Evolutionary conservation across 257 asterid species (phyloP), one percentile per base, ranked within the genome.

Genomic region (Solanum raphanifolium): DNA sequence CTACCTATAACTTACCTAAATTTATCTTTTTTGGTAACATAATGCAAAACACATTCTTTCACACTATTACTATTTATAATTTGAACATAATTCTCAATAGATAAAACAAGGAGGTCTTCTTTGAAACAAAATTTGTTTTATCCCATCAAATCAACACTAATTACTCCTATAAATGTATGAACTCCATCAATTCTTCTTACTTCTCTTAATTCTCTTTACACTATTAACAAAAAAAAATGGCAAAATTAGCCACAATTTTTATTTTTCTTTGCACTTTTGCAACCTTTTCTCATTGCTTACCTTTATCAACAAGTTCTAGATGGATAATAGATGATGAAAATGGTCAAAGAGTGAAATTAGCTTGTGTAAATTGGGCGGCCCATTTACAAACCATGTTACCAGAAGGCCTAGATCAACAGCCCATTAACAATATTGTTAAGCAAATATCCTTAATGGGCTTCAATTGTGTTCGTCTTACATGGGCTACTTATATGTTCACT

Each of bases 381-480:
- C 98, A 94, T 85, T 86, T 92, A 23, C 91, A 92, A 88, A 92
- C 93, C 76, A 88, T 94, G 94, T 76, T 94, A 85, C 94, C 98
- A 1, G 98, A 95, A 69, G 96, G 98, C 68, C 91, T 95, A 2
- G 86, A 91, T 73, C 89, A 89, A 73, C 87, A 84, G 83, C 94
- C 94, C 2, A 36, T 92, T 13, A 29, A 16, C 41, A 69, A 91
- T 7, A 92, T 94, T 25, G 94, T 84, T 0, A 76, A 73, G 6
- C 87, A 68, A 0, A 66, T 94, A 3, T 66, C 78, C 0, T 38
- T 83, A 10, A 93, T 94, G 95, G 98, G 97, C 1, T 94, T 92
- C 86, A 94, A 94, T 34, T 94, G 97, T 58, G 95, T 95, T 79
- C 90, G 97, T 8, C 92, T 94, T 65, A 95, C 98, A 0, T 95